These are phyloP conservation scores for Skeletonema potamos DNA, from an alignment of 108 stramenopile species.

Conservation along the genomic window DNA sequence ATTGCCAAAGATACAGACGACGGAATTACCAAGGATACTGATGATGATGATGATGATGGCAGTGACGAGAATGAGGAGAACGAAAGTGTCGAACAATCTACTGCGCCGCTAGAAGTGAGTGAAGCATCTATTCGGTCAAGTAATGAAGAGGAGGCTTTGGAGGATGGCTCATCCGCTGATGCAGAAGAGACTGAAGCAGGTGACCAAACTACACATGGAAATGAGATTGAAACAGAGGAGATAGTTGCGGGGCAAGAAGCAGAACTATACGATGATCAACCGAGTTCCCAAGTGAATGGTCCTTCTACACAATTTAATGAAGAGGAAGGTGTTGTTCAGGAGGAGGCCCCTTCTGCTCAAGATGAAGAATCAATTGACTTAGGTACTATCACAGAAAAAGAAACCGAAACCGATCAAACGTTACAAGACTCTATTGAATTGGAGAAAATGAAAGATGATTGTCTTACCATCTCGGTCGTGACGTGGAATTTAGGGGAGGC, in stretches of 20 bases:
- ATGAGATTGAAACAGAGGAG: constrained; percentile 9
- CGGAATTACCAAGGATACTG: background rate
- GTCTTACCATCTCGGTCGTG: constrained; percentile 69
- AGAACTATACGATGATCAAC: background rate
- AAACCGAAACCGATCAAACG: background rate
- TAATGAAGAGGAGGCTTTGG: background rate
- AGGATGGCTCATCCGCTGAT: background rate
- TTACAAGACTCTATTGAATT: background rate
- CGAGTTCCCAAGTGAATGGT: too few species aligned
- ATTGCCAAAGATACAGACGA: background rate
- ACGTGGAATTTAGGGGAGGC: constrained; percentile 89
- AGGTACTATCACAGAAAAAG: background rate
- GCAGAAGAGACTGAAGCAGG: background rate
- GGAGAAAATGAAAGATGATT: constrained; percentile 50
- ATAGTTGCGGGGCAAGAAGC: background rate
- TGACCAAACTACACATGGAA: background rate
- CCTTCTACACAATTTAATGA: background rate
- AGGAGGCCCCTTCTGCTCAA: background rate
- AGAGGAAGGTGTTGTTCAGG: background rate
- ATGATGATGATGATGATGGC: background rate
- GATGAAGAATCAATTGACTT: background rate
- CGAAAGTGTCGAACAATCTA: background rate
- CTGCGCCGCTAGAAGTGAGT: background rate
- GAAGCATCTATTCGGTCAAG: background rate
- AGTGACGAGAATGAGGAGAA: background rate